Percentiles rank a stretch among this genome's conserved stretches.
Evolutionary conservation across 768 basidiomycete genomes (phyloP).

Genomic region (Russula olivacea): DNA sequence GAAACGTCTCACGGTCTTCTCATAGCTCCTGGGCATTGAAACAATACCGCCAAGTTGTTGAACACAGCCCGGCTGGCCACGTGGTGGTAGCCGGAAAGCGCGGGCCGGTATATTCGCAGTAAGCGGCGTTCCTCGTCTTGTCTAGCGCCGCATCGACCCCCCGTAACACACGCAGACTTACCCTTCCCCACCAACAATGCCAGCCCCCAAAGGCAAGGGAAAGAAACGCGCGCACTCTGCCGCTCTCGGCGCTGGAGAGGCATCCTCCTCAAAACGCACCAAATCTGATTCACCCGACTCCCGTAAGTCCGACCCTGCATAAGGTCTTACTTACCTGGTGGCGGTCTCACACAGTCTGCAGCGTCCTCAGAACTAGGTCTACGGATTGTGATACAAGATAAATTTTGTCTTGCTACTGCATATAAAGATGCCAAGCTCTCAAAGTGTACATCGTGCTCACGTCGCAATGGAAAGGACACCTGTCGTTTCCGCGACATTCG

Average conservation of each 20-base stretch:
- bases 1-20: neutral
- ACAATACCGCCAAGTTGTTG: neutral
- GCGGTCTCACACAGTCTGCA: constrained; percentile 10
- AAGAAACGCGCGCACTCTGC: constrained; percentile 17
- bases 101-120: neutral
- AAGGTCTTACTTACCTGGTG: constrained; percentile 1
- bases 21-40: neutral
- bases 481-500: constrained; percentile 80
- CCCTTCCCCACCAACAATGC: constrained; percentile 12
- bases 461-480: constrained; percentile 80
- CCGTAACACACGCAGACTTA: constrained; percentile 6
- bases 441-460: constrained; percentile 75
- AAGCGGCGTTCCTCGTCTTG: constrained; percentile 7
- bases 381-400: constrained; percentile 15
- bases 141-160: constrained; percentile 5
- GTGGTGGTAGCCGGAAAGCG: neutral
- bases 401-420: constrained; percentile 20
- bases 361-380: neutral
- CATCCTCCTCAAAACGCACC: constrained; percentile 19
- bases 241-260: constrained; percentile 8
- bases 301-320: constrained; percentile 5
- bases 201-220: constrained; percentile 11
- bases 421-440: constrained; percentile 45
- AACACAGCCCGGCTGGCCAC: neutral
- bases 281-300: constrained; percentile 18